These are phyloP conservation scores for Colletotrichum sp. DNA, from an alignment of 2,329 filamentous ascomycete genomes.

Conservation along the genomic window DNA sequence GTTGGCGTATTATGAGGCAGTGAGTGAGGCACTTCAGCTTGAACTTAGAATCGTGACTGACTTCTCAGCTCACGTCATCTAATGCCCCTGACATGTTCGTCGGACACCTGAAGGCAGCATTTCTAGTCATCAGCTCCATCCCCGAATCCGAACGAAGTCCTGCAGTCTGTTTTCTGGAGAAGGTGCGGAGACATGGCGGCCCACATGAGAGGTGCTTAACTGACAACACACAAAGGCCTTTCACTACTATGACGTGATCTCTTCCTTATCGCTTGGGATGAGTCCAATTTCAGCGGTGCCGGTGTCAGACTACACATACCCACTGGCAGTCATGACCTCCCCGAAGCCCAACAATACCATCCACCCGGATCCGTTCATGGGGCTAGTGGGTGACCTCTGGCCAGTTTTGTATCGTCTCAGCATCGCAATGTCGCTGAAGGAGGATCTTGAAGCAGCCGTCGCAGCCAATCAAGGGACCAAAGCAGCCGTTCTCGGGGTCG, in stretches of 20 bases:
- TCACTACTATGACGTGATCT: not conserved
- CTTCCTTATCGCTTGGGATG: not conserved
- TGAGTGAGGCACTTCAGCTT: no score
- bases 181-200: not conserved
- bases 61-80: fast-evolving
- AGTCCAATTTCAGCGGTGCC: not conserved
- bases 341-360: fast-evolving
- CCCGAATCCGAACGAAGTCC: not conserved
- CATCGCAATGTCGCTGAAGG: not conserved
- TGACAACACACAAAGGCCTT: not conserved
- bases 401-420: not conserved
- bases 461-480: not conserved
- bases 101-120: not conserved
- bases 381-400: not conserved
- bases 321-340: fast-evolving
- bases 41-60: no score
- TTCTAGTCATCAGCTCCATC: not conserved
- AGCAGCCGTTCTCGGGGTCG: not conserved
- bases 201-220: fast-evolving
- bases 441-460: not conserved
- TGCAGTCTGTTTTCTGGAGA: not conserved
- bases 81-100: not conserved
- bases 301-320: not conserved
- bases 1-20: not conserved
- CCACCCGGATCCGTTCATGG: not conserved